A percentile compares a stretch with the other conserved stretches of the same genome.
phyloP scores from a whole-genome alignment of 495 filamentous ascomycete species.

The Penicillium ucsense region DNA sequence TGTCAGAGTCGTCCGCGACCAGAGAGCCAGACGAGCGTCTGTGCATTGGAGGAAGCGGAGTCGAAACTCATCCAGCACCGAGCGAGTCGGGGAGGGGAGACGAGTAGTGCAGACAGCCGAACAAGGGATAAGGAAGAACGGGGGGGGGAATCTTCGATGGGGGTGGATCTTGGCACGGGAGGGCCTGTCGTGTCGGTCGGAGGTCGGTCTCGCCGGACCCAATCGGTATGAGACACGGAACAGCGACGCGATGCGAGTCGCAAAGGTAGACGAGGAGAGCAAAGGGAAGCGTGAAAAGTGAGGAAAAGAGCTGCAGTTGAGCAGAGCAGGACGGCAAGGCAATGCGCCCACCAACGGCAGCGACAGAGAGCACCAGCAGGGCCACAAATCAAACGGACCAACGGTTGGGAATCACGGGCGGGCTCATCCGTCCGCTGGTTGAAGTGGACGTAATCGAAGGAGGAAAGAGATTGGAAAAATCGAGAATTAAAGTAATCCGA shows the following conservation, averaged over 20 bases:
- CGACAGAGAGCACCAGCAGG: not conserved
- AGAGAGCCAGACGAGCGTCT: conserved; percentile 43
- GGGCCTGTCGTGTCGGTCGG: not conserved
- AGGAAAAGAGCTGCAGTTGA: not conserved
- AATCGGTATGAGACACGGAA: not conserved
- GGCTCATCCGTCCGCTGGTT: not conserved
- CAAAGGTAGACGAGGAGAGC: not conserved
- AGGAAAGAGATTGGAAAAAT: not conserved
- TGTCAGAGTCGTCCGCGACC: conserved; percentile 40
- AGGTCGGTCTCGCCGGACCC: conserved; percentile 11
- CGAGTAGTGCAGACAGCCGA: not conserved
- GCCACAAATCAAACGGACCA: not conserved
- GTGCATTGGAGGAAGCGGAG: conserved; percentile 40
- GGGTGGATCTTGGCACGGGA: conserved; percentile 18
- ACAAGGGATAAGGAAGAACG: not conserved
- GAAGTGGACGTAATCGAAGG: not conserved
- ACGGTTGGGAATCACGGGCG: not conserved
- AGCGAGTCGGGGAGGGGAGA: conserved; percentile 2
- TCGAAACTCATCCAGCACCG: conserved; percentile 32
- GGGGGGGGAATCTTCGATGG: not conserved
- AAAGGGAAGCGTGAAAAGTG: not conserved
- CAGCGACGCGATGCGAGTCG: conserved; percentile 2
- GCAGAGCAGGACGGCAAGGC: not conserved
- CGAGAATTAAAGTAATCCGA: no score
- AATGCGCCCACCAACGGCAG: not conserved